phyloP scores from a whole-genome alignment of 805 yeast genomes.

The Metschnikowia lochheadii region DNA sequence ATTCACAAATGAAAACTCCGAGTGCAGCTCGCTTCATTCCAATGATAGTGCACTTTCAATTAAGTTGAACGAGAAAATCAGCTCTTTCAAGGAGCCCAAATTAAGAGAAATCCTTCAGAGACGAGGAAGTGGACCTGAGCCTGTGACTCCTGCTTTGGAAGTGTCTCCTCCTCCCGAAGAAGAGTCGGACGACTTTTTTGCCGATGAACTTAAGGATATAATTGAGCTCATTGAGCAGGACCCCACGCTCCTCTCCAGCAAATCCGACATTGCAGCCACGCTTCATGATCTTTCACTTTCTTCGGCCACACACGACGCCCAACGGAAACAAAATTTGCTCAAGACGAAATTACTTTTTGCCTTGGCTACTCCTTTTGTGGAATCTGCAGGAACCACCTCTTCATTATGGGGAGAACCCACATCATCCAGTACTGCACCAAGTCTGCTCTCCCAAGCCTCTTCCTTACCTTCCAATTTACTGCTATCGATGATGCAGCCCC shows the following conservation, averaged over 20 bases:
- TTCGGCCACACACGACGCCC: conserved; percentile 25
- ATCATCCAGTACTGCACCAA: conserved; percentile 7
- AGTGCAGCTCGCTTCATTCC: background rate
- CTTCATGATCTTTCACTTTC: conserved; percentile 55
- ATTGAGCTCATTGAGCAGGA: conserved; percentile 45
- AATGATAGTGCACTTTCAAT: background rate
- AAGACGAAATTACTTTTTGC: conserved; percentile 53
- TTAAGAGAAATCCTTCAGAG: background rate
- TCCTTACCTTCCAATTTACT: conserved; percentile 19
- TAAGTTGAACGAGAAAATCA: background rate
- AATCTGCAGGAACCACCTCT: conserved; percentile 23
- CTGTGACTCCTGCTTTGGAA: background rate
- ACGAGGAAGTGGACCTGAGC: background rate
- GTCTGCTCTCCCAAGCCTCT: background rate
- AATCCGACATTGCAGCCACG: conserved; percentile 46
- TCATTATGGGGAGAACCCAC: conserved; percentile 4
- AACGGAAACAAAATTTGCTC: conserved; percentile 38
- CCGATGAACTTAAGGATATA: conserved; percentile 46
- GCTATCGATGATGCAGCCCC: conserved; percentile 25
- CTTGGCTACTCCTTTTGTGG: conserved; percentile 63
- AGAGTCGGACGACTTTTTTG: conserved; percentile 19
- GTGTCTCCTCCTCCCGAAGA: background rate
- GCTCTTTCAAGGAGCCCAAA: background rate
- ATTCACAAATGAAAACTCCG: background rate
- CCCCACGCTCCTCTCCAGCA: conserved; percentile 25